A percentile compares a stretch with the other conserved stretches of the same genome.
phyloP scores from a whole-genome alignment of 2,329 filamentous ascomycete genomes.

The Hypoxylon sp. region DNA sequence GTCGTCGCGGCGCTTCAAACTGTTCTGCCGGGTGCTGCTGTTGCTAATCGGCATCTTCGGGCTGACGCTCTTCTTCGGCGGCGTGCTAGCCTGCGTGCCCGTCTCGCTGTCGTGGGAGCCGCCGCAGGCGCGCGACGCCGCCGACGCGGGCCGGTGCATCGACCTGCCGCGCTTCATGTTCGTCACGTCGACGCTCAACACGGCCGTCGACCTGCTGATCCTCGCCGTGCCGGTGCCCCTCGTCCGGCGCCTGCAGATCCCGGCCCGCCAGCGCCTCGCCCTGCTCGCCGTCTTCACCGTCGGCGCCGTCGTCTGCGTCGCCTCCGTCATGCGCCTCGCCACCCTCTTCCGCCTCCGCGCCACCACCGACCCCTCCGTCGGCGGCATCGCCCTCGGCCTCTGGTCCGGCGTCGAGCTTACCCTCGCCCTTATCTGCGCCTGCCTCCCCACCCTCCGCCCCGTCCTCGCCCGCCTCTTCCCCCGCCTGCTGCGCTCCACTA shows the following conservation, averaged over 20 bases:
- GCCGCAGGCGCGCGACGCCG: neutral
- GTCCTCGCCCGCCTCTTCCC: constrained; percentile 26
- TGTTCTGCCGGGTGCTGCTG: constrained; percentile 12
- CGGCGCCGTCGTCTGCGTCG: constrained; percentile 27
- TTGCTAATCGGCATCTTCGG: constrained; percentile 21
- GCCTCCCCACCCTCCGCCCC: constrained; percentile 29
- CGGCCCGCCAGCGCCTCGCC: constrained; percentile 17
- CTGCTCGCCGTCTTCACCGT: constrained; percentile 24
- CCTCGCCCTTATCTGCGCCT: constrained; percentile 31
- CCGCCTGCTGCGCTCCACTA: constrained; percentile 12
- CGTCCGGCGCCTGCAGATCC: constrained; percentile 19
- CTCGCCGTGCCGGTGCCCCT: constrained; percentile 27
- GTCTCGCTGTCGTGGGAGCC: constrained; percentile 21
- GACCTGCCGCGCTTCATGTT: constrained; percentile 31
- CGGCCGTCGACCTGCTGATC: constrained; percentile 23
- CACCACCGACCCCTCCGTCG: constrained; percentile 20
- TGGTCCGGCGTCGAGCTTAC: constrained; percentile 36
- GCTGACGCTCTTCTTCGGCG: constrained; percentile 29
- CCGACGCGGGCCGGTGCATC: constrained; percentile 7
- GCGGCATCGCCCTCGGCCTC: constrained; percentile 25
- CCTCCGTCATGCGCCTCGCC: constrained; percentile 31
- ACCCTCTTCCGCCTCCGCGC: constrained; percentile 9
- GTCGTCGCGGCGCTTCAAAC: constrained; percentile 10
- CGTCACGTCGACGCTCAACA: constrained; percentile 27
- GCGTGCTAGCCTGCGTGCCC: constrained; percentile 31